Evolutionary conservation across 805 yeast species (phyloP), one percentile per base, ranked within the genome.

Genomic region (Candida vartiovaarae): DNA sequence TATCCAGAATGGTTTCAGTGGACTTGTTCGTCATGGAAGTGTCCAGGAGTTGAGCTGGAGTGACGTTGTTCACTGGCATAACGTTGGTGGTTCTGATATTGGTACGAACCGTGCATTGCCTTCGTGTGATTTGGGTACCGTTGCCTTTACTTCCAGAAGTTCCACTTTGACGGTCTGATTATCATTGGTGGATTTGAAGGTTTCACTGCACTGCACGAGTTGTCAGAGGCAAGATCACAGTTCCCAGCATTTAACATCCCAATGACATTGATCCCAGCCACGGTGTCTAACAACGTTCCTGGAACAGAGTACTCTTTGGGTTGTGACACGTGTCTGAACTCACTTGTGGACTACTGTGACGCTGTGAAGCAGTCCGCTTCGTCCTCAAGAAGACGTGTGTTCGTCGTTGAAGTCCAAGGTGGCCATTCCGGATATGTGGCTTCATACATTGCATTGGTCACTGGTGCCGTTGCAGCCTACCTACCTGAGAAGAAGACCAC

Each of bases 161-260:
- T 81, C 64, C 69, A 76, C 44, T 80, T 93, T 60, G 93, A 93
- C 60, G 99, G 98, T 34, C 74, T 91, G 51, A 76, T 93, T 48
- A 74, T 93, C 45, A 81, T 93, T 48, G 99, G 99, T 54, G 99
- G 99, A 1, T 93, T 90, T 60, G 99, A 93, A 71, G 98, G 96
- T n/a, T 93, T 82, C 72, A 74, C 74, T 8, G 79, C 97, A 1
- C 74, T 93, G 54, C 79, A 85, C 56, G 85, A 89, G 69, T 75
- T 93, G 52, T 84, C 85, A 54, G 73, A 74, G 53, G 88, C 93
- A 30, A 78, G 96, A 64, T 53, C 62, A 11, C 68, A 78, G 46
- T 93, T 88, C 67, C 98, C 99, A 36, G 80, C 91, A 28, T 86
- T 93, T 70, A 80, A 91, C 65, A 89, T 93, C 52, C 99, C 99